Conservation (phyloP, 129 eudicot species). For the Helichrysum umbraculigerum region DNA sequence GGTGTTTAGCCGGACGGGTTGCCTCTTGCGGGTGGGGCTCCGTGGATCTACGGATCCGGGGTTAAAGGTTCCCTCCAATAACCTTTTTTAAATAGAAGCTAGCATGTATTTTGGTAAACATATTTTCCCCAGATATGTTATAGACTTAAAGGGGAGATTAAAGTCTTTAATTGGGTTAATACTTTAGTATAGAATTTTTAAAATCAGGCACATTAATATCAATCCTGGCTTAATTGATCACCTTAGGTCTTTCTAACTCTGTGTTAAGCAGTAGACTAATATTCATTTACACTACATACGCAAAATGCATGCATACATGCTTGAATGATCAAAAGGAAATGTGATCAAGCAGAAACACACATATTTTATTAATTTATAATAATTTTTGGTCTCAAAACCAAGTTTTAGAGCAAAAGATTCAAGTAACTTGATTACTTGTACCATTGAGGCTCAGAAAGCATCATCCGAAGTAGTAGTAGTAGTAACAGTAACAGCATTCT, state of each 20-base stretch:
- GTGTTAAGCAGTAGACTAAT: not conserved
- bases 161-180: not conserved
- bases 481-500: slow-evolving; percentile 40
- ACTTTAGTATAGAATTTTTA: too few species aligned
- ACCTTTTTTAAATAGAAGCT: too few species aligned
- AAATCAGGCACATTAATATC: not conserved
- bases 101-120: too few species aligned
- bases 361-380: not conserved
- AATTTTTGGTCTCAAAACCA: slow-evolving; percentile 9
- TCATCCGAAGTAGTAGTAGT: slow-evolving; percentile 30
- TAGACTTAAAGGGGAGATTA: too few species aligned
- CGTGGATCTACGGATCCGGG: too few species aligned
- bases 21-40: too few species aligned
- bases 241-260: not conserved
- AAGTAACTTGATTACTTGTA: slow-evolving; percentile 2
- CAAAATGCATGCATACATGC: not conserved
- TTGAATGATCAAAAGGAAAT: not conserved
- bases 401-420: slow-evolving; percentile 4
- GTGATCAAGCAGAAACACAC: not conserved
- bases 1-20: too few species aligned
- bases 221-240: not conserved
- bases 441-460: slow-evolving; percentile 23
- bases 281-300: not conserved
- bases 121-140: not conserved
- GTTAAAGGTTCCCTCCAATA: too few species aligned